Evolutionary conservation across 495 filamentous ascomycete genomes (phyloP).

Genomic region (Sordaria brevicollis): DNA sequence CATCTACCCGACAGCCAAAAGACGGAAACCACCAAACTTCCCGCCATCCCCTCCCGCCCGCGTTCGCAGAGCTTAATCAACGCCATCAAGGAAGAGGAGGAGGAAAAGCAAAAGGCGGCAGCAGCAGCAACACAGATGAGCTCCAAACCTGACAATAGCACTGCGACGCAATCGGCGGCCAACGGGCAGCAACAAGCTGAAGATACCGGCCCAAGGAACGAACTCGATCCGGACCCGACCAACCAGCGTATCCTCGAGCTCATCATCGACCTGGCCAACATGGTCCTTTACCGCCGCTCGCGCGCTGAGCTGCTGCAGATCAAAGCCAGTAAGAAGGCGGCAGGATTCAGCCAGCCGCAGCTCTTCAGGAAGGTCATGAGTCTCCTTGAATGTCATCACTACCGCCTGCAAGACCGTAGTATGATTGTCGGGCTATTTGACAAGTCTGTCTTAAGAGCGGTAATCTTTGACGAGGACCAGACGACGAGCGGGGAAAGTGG

Average conservation of each 20-base stretch:
- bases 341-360: slow-evolving; percentile 60
- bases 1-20: slow-evolving; percentile 30
- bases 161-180: slow-evolving; percentile 3
- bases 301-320: slow-evolving; percentile 59
- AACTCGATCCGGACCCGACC: slow-evolving; percentile 51
- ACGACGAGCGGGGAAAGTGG: slow-evolving; percentile 1
- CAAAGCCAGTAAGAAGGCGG: slow-evolving; percentile 38
- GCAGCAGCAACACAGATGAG: not conserved
- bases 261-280: slow-evolving; percentile 81
- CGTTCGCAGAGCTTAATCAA: slow-evolving; percentile 22
- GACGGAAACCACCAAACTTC: slow-evolving; percentile 27
- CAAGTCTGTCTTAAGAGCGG: slow-evolving; percentile 69
- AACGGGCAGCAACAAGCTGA: not conserved
- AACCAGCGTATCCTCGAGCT: slow-evolving; percentile 68
- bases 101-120: slow-evolving; percentile 9
- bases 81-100: slow-evolving; percentile 23
- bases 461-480: slow-evolving; percentile 52
- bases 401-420: slow-evolving; percentile 69
- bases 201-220: slow-evolving; percentile 9
- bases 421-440: slow-evolving; percentile 93
- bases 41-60: slow-evolving; percentile 22
- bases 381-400: slow-evolving; percentile 84
- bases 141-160: not conserved
- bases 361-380: slow-evolving; percentile 78
- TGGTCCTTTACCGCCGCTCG: slow-evolving; percentile 70